phyloP scores from a whole-genome alignment of 1,284 basidiomycete genomes.

The Melanopsichium pennsylvanicum region DNA sequence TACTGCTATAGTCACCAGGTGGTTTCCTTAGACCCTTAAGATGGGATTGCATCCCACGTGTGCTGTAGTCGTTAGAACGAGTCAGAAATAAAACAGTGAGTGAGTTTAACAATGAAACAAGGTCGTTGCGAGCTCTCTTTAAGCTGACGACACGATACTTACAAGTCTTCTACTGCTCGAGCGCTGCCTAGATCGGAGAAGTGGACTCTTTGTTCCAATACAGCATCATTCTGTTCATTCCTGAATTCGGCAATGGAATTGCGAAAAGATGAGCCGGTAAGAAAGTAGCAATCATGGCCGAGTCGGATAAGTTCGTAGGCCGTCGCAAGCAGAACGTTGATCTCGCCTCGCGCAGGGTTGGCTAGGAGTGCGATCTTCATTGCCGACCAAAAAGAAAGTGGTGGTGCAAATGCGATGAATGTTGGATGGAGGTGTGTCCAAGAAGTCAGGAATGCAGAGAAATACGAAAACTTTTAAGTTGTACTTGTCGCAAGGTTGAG shows the following conservation, averaged over 20 bases:
- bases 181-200: slow-evolving; percentile 16
- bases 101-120: too few species aligned
- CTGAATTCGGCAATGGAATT: slow-evolving; percentile 21
- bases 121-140: too few species aligned
- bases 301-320: slow-evolving; percentile 29
- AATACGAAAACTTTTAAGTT: too few species aligned
- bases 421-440: background rate
- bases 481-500: too few species aligned
- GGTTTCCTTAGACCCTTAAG: slow-evolving; percentile 24
- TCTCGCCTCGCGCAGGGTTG: slow-evolving; percentile 41
- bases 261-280: slow-evolving; percentile 33
- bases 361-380: slow-evolving; percentile 45
- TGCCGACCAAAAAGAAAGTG: too few species aligned
- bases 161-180: slow-evolving; percentile 32
- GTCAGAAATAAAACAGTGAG: background rate
- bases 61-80: background rate
- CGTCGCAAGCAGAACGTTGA: slow-evolving; percentile 44
- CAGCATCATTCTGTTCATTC: slow-evolving; percentile 13
- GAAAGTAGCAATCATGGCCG: slow-evolving; percentile 26
- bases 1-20: slow-evolving; percentile 30
- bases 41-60: slow-evolving; percentile 22
- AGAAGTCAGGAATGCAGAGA: background rate
- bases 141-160: background rate
- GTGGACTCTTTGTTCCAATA: slow-evolving; percentile 17
- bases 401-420: background rate